Evolutionary conservation across 2,329 filamentous ascomycete genomes (phyloP), one percentile per base, ranked within the genome.

Genomic region (Trichoderma citrinoviride): DNA sequence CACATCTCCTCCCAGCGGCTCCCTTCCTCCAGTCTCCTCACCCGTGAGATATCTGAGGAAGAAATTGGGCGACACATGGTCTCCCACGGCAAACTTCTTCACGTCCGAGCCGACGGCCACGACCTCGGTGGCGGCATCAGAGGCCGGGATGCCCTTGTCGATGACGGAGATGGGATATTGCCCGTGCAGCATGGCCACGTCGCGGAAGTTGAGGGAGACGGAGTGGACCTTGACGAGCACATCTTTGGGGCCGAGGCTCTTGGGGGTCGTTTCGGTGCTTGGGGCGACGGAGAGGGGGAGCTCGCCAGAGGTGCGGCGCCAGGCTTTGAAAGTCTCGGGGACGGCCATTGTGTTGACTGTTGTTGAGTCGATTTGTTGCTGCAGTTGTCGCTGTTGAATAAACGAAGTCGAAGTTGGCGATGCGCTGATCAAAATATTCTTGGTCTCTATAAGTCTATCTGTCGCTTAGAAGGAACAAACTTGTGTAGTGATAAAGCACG

Each of bases 81-180:
- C 77, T 0, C 79, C 78, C 3, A 75, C 49, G 1, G 43, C 61
- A 8, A 80, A 67, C 2, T 65, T 44, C 15, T 66, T 71, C 15
- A 78, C 77, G 29, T 70, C 71, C 0, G 77, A 72, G 1, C 79
- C 79, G 0, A 78, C 66, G 0, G 72, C 74, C 4, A 80, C 67
- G 2, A 82, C 70, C 62, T 80, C 77, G 1, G 78, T 78, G 0
- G 78, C 77, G 3, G 77, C 77, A 43, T 83, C 81, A 33, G 78
- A 78, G 29, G 77, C 72, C 1, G 67, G 68, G 10, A 76, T 60
- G 10, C 73, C 73, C 7, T 73, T 68, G 0, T 75, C 72, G 1
- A 76, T 75, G 0, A 80, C 74, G 0, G 76, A 75, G 76, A 76
- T 79, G 0, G 79, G 79, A 62, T 81, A 80, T 0, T 73, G 73